phyloP scores from a whole-genome alignment of 1,284 basidiomycete genomes.

The Spongiforma sp. region DNA sequence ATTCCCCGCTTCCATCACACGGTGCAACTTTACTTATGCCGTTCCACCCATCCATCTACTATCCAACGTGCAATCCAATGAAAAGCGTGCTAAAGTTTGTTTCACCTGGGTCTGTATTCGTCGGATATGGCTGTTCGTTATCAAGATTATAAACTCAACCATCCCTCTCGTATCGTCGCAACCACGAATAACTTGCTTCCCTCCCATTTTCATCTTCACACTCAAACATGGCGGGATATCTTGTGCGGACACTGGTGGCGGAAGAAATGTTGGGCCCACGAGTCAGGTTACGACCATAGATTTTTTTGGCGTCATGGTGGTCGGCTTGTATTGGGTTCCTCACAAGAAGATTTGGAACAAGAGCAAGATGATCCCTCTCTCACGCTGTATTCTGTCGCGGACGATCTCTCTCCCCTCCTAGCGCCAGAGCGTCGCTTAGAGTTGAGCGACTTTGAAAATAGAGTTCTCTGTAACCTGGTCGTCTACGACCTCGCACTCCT shows the following conservation, averaged over 20 bases:
- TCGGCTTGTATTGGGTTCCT: background rate
- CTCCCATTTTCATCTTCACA: conserved; percentile 6
- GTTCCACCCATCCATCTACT: conserved; percentile 2
- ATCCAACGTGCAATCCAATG: conserved; percentile 6
- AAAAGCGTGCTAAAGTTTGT: conserved; percentile 4
- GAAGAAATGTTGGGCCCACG: background rate
- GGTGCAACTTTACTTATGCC: conserved; percentile 3
- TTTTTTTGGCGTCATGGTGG: conserved; percentile 7
- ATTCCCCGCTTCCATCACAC: conserved; percentile 1
- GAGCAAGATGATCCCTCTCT: no score
- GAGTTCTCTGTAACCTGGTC: no score
- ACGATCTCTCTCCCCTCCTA: no score
- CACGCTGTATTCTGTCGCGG: no score
- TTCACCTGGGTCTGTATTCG: conserved; percentile 9
- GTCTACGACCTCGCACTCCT: no score
- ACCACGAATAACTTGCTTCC: background rate
- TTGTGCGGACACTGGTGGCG: conserved; percentile 3
- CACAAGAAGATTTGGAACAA: background rate
- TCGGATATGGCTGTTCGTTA: conserved; percentile 2
- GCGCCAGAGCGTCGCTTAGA: no score
- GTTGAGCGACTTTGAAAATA: no score
- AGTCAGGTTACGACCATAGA: conserved; percentile 1
- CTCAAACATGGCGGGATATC: conserved; percentile 7
- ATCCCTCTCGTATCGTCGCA: background rate
- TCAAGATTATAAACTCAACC: background rate